Base-by-base conservation (phyloP, 192 early-diverging fungal species). In the Linnemannia elongata region DNA sequence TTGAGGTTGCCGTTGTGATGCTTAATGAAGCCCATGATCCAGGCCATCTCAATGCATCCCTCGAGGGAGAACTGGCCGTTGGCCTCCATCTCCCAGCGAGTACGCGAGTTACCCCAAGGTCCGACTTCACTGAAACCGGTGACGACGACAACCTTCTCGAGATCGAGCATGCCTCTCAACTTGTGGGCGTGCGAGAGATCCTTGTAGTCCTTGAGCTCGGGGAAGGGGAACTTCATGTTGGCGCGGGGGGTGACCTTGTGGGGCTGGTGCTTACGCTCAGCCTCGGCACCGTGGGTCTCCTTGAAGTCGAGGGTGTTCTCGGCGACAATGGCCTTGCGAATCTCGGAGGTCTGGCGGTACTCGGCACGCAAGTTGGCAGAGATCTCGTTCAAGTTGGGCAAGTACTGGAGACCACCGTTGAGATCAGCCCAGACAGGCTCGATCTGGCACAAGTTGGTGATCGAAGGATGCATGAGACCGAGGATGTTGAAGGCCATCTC, bases 61-160 rank as follows among this genome's bases (percentile, higher is more conserved):
- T 96, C 95, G 44, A 97, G 91, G 44, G 95, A 96, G 90, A 97
- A 95, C 88, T 96, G 93, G 79, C 97, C 97, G 72, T 92, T 89
- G 57, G 96, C 94, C 89, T 99, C 98, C 93, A 99, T 96, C 87
- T 99, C 97, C 98, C 98, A 99, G 76, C 98, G 96, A 73, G 97
- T 99, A 78, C 97, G 92, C 22, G 95, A 91, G 69, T 96, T 95
- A 81, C 98, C 98, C 91, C 93, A 96, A 12, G 98, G 96, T 10
- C 96, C 93, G n/a, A 99, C 96, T 88, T 99, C 98, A 87, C 95
- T 95, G 82, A 97, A 99, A 69, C 98, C 98, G 76, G 96, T 96
- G 30, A 97, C 92, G 41, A 99, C 98, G 63, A 98, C 93, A 7
- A 97, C 95, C 90, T 97, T 95, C 72, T 99, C 97, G 76, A 99